phyloP scores from a whole-genome alignment of 2,329 filamentous ascomycete species.

The Penicillium janthinellum region DNA sequence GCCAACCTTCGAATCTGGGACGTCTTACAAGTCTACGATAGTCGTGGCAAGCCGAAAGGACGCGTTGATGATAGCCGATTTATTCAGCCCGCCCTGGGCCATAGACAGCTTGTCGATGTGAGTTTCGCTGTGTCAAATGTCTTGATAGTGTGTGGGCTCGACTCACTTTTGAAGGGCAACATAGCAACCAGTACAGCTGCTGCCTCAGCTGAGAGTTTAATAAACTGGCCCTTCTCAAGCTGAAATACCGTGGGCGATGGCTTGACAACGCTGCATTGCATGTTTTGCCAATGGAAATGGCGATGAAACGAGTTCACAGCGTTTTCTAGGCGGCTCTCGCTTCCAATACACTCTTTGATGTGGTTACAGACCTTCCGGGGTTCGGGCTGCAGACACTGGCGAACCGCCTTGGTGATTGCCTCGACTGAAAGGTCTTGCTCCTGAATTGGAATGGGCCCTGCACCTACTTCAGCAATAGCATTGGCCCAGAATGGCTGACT shows the following conservation, averaged over 20 bases:
- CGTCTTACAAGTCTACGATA: too few relatives aligned
- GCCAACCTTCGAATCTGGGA: too few relatives aligned
- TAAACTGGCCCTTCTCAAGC: not conserved
- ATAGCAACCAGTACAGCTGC: slow-evolving; percentile 1
- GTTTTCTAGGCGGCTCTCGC: not conserved
- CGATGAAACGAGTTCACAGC: slow-evolving; percentile 8
- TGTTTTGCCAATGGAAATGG: slow-evolving; percentile 1
- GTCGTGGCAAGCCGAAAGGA: too few relatives aligned
- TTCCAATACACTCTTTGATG: not conserved
- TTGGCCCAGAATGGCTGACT: not conserved
- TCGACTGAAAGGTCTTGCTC: not conserved
- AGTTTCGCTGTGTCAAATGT: not conserved
- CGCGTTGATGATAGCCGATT: too few relatives aligned
- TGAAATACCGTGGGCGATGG: not conserved
- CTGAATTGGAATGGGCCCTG: not conserved
- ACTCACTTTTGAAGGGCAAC: slow-evolving; percentile 12
- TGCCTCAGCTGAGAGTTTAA: not conserved
- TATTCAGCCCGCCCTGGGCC: too few relatives aligned
- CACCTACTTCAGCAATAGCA: not conserved
- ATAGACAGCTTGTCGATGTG: slow-evolving; percentile 3
- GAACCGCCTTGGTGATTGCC: not conserved
- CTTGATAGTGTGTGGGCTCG: not conserved
- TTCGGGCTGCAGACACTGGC: not conserved
- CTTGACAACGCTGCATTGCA: not conserved
- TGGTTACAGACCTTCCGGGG: not conserved